These are phyloP conservation scores for Closterium sp. DNA, from an alignment of 139 green algal species.

Conservation along the genomic window DNA sequence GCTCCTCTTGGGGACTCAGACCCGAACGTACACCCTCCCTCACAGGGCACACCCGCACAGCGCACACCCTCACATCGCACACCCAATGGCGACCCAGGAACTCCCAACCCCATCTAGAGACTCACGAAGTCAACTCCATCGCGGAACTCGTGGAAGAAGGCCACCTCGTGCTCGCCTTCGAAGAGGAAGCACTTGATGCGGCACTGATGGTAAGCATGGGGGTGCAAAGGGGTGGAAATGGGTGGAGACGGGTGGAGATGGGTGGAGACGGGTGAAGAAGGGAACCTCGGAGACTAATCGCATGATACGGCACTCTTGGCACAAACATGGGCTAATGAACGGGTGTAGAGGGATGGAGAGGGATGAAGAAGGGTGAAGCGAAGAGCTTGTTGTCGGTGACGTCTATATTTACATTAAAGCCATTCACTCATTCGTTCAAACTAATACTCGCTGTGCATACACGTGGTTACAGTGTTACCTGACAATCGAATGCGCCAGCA, in stretches of 20 bases:
- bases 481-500: conserved; percentile 27
- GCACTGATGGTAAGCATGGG: background rate
- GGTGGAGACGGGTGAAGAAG: background rate
- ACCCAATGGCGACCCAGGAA: no score
- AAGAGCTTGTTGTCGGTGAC: background rate
- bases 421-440: no score
- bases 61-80: no score
- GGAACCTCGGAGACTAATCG: background rate
- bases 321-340: background rate
- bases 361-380: background rate
- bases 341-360: background rate
- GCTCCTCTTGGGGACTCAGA: no score
- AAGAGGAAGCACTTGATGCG: conserved; percentile 16
- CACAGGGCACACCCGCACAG: no score
- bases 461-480: no score
- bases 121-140: conserved; percentile 72
- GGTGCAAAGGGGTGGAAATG: no score
- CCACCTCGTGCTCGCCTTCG: conserved; percentile 59
- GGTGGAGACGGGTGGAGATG: background rate
- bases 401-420: background rate
- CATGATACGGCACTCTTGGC: background rate
- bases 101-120: background rate
- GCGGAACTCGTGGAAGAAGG: conserved; percentile 67
- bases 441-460: no score
- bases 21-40: no score